These are phyloP conservation scores for Diacronema lutheri DNA, from an alignment of 78 protist genomes.

Conservation along the genomic window DNA sequence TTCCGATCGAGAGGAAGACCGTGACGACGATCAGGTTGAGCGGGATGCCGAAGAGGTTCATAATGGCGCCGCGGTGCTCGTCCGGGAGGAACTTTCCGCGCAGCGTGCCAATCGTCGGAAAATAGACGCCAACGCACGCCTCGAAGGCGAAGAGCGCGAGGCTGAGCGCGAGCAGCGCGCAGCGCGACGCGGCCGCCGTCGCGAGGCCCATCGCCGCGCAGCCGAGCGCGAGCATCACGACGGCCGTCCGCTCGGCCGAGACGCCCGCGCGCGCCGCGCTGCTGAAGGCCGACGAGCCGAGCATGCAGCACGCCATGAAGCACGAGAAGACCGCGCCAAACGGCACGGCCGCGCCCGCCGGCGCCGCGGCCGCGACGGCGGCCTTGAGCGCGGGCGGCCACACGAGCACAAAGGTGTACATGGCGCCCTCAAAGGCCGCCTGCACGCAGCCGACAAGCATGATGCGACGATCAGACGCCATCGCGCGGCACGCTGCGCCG, in stretches of 20 bases:
- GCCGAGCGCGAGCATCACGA: not conserved
- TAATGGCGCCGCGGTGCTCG: constrained; percentile 35
- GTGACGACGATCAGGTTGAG: constrained; percentile 22
- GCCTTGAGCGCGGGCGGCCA: constrained; percentile 45
- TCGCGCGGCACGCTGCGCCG: not conserved
- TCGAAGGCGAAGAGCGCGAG: constrained; percentile 23
- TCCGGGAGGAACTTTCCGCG: constrained; percentile 38
- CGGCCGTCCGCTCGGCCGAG: not conserved
- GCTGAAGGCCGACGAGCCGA: not conserved
- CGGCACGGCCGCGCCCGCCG: constrained; percentile 13
- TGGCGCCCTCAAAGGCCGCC: constrained; percentile 46
- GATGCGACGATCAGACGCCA: not conserved
- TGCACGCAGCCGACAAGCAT: constrained; percentile 34
- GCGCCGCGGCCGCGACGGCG: not conserved
- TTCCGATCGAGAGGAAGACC: constrained; percentile 32
- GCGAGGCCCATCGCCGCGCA: not conserved
- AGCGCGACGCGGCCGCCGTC: not conserved
- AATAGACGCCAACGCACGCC: constrained; percentile 46
- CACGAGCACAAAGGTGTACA: constrained; percentile 48
- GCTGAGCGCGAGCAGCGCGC: not conserved
- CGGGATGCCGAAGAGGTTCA: constrained; percentile 31
- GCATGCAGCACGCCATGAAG: constrained; percentile 23
- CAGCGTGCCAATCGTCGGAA: constrained; percentile 51
- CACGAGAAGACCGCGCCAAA: constrained; percentile 25
- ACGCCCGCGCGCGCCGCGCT: not conserved